Evolutionary conservation across 352 stramenopile genomes (phyloP).

Genomic region (Phytophthora cryptogea): DNA sequence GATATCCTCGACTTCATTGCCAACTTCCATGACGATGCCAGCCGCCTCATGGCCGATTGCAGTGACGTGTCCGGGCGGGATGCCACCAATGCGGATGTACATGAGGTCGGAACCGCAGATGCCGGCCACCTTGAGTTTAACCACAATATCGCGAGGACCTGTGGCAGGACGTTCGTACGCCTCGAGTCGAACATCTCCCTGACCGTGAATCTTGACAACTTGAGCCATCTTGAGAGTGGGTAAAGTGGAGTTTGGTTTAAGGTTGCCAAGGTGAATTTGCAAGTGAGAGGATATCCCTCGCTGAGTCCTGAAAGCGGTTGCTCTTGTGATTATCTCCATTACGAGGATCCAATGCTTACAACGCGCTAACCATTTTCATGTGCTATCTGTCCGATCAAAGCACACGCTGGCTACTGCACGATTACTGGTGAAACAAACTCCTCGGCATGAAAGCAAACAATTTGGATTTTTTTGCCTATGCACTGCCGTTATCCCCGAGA

Average conservation of each 20-base stretch:
- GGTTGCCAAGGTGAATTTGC: constrained; percentile 13
- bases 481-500: too few relatives aligned
- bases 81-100: constrained; percentile 32
- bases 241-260: constrained; percentile 1
- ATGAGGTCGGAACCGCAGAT: constrained; percentile 35
- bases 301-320: constrained; percentile 2
- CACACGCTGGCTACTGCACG: not conserved
- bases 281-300: constrained; percentile 13
- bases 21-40: constrained; percentile 28
- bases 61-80: constrained; percentile 26
- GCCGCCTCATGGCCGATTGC: constrained; percentile 29
- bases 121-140: constrained; percentile 30
- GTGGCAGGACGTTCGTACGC: constrained; percentile 27
- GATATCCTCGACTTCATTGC: constrained; percentile 28
- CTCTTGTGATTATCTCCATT: constrained; percentile 6
- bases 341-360: not conserved
- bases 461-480: too few relatives aligned
- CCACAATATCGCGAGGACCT: constrained; percentile 24
- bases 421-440: not conserved
- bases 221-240: constrained; percentile 17
- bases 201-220: constrained; percentile 28
- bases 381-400: not conserved
- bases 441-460: not conserved
- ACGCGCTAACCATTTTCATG: not conserved
- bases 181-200: constrained; percentile 30